Base-by-base conservation (phyloP, 768 basidiomycete genomes). In the Lactarius psammicola region DNA sequence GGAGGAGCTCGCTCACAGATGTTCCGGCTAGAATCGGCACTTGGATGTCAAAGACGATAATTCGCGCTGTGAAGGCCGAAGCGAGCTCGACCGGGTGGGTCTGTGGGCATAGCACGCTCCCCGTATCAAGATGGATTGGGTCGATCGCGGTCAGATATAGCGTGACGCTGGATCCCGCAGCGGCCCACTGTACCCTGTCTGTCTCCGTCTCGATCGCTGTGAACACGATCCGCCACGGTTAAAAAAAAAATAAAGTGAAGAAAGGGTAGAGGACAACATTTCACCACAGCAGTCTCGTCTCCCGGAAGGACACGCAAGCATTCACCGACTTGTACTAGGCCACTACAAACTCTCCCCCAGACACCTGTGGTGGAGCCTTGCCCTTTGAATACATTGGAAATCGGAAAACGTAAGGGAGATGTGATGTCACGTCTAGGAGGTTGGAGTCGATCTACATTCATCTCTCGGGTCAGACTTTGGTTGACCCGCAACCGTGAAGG, bases 331-430 rank as follows among this genome's bases (percentile, higher is more conserved):
- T 98, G 95, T 4, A 98, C 83, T 42, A 98, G 80, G 6, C 97
- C 97, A 51, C 89, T 87, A 71, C 88, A 92, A 53, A 98, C 78
- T 58, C 95, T 80, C 20, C 97, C 97, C 28, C 88, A 84, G 0
- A 98, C 86, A 0, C 87, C 90, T 5, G 85, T 85, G 2, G 90
- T 85, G 2, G 91, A 86, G 18, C 88, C 85, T 72, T 89, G 88
- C 4, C 92, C 90, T 75, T 89, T 95, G 82, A 96, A 98, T 4
- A 98, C 92, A 74, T 99, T 98, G 15, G 94, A 90, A 26, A 98
- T 85, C 0, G 97, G 97, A 54, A 98, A 81, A 42, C 97, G 85
- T 28, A 96, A 75, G 0, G 95, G 88, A 0, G 86, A 81, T 3
- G 82, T 80, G 56, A 95, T 87, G 60, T 94, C 89, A 55, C 95